phyloP scores from a whole-genome alignment of 768 basidiomycete species.

The Tulasnella sp. region DNA sequence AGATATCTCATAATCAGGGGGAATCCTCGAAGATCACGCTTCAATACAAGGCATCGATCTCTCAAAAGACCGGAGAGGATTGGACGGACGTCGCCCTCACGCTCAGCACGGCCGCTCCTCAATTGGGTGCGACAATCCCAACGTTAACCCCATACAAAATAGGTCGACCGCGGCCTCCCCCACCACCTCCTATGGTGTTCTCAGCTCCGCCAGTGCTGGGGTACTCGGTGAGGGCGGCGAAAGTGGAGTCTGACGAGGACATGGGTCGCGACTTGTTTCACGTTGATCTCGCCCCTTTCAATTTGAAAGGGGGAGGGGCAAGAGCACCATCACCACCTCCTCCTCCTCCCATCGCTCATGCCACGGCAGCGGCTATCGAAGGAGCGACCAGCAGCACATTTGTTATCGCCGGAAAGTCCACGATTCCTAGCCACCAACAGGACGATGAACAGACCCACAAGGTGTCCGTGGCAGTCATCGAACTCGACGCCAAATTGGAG shows the following conservation, averaged over 20 bases:
- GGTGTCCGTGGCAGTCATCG: constrained; percentile 30
- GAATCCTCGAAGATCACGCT: constrained; percentile 18
- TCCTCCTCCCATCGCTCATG: neutral
- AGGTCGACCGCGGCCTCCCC: constrained; percentile 13
- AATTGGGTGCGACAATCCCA: constrained; percentile 33
- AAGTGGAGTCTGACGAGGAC: neutral
- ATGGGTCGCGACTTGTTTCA: neutral
- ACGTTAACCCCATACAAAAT: constrained; percentile 27
- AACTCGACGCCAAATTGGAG: constrained; percentile 33
- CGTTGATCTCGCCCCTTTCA: no score
- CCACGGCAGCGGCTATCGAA: constrained; percentile 16
- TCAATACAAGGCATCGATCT: constrained; percentile 38
- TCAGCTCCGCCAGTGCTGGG: no score
- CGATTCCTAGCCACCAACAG: constrained; percentile 29
- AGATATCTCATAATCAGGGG: neutral
- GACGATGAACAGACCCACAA: constrained; percentile 24
- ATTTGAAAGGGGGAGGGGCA: no score
- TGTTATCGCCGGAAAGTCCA: constrained; percentile 27
- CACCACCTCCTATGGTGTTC: neutral
- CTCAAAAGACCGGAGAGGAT: constrained; percentile 38
- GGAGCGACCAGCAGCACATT: constrained; percentile 33
- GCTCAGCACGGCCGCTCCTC: constrained; percentile 38
- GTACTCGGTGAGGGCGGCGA: no score
- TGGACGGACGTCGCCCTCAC: constrained; percentile 37
- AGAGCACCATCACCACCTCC: neutral